Conservation (phyloP, 305 asterid genomes). For the Solanum aculeatissimum region DNA sequence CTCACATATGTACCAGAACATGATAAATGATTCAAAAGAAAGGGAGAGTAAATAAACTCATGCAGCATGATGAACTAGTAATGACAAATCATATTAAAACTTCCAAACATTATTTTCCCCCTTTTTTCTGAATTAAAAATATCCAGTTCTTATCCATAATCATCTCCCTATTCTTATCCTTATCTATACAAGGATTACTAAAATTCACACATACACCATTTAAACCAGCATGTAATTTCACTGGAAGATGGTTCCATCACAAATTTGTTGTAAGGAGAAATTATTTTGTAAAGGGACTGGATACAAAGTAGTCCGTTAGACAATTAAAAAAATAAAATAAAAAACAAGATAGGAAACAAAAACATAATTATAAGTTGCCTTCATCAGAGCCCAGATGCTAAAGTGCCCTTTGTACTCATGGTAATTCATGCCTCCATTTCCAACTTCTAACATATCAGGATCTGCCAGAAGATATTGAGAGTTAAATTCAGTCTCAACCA, state of each 20-base stretch:
- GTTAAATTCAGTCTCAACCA: background rate
- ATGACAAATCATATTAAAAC: background rate
- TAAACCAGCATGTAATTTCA: background rate
- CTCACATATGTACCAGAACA: background rate
- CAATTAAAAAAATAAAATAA: background rate
- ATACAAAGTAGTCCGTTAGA: background rate
- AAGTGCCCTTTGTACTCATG: constrained; percentile 83
- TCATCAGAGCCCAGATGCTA: constrained; percentile 96
- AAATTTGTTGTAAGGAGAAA: background rate
- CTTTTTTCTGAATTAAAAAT: background rate
- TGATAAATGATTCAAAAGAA: background rate
- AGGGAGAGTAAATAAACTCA: background rate
- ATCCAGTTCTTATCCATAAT: background rate
- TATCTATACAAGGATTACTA: background rate
- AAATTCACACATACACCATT: background rate
- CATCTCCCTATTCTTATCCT: background rate
- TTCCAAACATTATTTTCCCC: background rate
- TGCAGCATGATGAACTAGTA: background rate
- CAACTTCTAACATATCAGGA: constrained; percentile 99
- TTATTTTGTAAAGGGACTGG: background rate
- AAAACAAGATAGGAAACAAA: background rate
- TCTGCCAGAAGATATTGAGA: constrained; percentile 30
- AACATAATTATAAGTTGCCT: constrained; percentile 30
- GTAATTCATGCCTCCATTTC: constrained; percentile 91
- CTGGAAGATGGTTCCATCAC: background rate